Conservation (phyloP, 1,284 basidiomycete species). For the Tremellales sp. region DNA sequence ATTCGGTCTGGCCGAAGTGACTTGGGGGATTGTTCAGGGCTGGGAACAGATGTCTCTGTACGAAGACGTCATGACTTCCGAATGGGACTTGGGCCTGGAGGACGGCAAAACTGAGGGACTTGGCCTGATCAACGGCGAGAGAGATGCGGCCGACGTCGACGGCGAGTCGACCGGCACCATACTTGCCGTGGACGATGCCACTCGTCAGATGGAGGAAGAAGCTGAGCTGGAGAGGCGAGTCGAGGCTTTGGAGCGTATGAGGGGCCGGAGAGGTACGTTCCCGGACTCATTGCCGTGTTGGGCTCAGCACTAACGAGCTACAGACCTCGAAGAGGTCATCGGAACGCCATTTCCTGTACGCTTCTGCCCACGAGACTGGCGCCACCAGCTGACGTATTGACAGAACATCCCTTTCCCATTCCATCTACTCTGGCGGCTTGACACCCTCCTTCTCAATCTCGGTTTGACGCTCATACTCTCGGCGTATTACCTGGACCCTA, state of each 20-base stretch:
- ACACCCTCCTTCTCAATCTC: constrained; percentile 48
- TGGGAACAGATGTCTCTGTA: constrained; percentile 46
- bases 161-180: constrained; percentile 3
- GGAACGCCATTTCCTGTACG: constrained; percentile 45
- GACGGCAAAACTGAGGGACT: constrained; percentile 3
- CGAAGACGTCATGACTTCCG: constrained; percentile 36
- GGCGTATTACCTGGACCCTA: constrained; percentile 44
- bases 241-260: constrained; percentile 42
- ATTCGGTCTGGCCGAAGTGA: constrained; percentile 43
- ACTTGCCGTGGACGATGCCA: constrained; percentile 8
- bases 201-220: constrained; percentile 16
- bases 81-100: background rate
- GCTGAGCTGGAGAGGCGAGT: constrained; percentile 43
- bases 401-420: constrained; percentile 46
- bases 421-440: constrained; percentile 47
- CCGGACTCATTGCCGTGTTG: background rate
- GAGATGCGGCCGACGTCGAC: constrained; percentile 8
- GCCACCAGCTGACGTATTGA: constrained; percentile 4
- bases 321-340: constrained; percentile 45
- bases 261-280: constrained; percentile 36
- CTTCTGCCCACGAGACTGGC: background rate
- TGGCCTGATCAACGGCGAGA: constrained; percentile 2
- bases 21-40: constrained; percentile 46
- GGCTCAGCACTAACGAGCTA: background rate
- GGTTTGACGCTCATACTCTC: constrained; percentile 48